Evolutionary conservation across 1,284 basidiomycete species (phyloP).

Genomic region (Austroboletus sp.): DNA sequence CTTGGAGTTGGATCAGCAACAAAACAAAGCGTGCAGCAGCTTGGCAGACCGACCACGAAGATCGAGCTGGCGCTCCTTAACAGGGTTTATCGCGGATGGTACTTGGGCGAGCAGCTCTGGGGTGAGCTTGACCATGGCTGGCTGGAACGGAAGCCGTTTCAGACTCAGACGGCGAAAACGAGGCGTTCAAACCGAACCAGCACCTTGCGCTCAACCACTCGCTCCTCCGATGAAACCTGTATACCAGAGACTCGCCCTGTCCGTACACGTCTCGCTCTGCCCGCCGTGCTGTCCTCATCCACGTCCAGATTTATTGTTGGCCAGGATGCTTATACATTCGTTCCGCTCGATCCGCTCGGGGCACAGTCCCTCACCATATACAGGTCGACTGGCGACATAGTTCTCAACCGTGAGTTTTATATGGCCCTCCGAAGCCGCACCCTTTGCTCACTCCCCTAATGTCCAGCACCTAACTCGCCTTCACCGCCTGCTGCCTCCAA

Average conservation of each 20-base stretch:
- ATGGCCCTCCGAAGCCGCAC: neutral
- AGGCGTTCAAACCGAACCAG: conserved; percentile 16
- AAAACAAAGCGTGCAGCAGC: conserved; percentile 22
- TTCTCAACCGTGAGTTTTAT: conserved; percentile 53
- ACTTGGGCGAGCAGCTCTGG: conserved; percentile 81
- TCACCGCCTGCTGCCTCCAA: conserved; percentile 51
- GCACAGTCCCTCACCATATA: conserved; percentile 64
- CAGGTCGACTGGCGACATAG: conserved; percentile 64
- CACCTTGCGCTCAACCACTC: conserved; percentile 9
- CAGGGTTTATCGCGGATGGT: conserved; percentile 74
- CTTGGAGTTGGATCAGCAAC: conserved; percentile 38
- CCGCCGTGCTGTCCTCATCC: conserved; percentile 4
- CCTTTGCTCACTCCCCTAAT: conserved; percentile 4
- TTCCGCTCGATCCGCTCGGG: conserved; percentile 56
- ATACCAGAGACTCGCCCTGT: conserved; percentile 68
- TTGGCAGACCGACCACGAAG: conserved; percentile 66
- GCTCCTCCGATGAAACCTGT: conserved; percentile 56
- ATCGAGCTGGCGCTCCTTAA: conserved; percentile 93
- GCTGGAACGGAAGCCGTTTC: conserved; percentile 30
- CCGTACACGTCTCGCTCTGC: conserved; percentile 15
- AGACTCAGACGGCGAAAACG: conserved; percentile 43
- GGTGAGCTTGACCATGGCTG: conserved; percentile 76
- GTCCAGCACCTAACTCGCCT: conserved; percentile 48
- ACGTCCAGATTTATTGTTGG: conserved; percentile 54
- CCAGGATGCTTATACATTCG: conserved; percentile 71